Conservation (phyloP, 2,329 filamentous ascomycete species). For the Hypoxylon sp. region DNA sequence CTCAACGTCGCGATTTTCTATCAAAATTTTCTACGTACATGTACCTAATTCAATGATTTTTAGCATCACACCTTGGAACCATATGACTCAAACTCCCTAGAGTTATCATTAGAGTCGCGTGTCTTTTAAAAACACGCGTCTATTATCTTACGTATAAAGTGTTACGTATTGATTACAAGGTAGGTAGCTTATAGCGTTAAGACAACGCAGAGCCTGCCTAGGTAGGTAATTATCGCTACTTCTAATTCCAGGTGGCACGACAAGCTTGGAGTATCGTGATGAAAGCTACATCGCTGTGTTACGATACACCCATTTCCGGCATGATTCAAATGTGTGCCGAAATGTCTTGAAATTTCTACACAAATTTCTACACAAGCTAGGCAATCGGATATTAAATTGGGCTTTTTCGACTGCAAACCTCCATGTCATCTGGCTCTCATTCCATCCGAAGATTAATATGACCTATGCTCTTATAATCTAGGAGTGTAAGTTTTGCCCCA, state of each 20-base stretch:
- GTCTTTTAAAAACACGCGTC: not conserved
- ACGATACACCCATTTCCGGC: not conserved
- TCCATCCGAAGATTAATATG: slow-evolving; percentile 58
- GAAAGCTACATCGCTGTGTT: not conserved
- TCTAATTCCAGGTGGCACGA: not conserved
- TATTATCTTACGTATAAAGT: not conserved
- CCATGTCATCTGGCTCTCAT: slow-evolving; percentile 62
- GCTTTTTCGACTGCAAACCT: slow-evolving; percentile 46
- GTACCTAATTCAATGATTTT: not conserved
- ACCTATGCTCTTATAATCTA: slow-evolving; percentile 10
- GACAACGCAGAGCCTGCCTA: not conserved
- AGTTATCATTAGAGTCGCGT: not conserved
- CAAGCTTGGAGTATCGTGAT: not conserved
- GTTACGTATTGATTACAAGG: not conserved
- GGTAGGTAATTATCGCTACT: not conserved
- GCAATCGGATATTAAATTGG: slow-evolving; percentile 51
- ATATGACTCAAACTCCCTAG: not conserved
- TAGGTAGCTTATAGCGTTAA: not conserved
- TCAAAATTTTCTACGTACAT: not conserved
- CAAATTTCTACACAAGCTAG: not conserved
- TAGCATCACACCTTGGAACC: not conserved
- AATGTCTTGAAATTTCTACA: not conserved
- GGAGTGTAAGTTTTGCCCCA: slow-evolving; percentile 18
- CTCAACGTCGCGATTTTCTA: slow-evolving; percentile 10
- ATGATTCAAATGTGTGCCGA: not conserved